phyloP scores from a whole-genome alignment of 129 eudicot species.

The Arctium minus region DNA sequence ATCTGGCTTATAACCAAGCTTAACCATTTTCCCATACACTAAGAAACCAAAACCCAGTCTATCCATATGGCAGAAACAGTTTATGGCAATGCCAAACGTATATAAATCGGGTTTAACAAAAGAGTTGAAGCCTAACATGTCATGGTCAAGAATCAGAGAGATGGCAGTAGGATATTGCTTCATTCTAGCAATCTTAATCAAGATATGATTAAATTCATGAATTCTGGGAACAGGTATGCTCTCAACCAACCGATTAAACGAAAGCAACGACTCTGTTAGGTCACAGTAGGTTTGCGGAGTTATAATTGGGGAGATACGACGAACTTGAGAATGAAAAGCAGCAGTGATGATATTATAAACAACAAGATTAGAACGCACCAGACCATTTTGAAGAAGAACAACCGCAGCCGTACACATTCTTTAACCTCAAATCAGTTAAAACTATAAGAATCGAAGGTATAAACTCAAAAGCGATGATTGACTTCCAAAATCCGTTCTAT shows the following conservation, averaged over 20 bases:
- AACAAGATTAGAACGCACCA: neutral
- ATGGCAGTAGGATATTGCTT: conserved; percentile 28
- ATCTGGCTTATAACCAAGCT: conserved; percentile 30
- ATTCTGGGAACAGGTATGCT: conserved; percentile 7
- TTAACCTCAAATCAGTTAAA: neutral
- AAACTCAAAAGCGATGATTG: neutral
- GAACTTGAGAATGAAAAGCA: neutral
- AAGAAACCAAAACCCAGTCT: conserved; percentile 26
- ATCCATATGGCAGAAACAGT: conserved; percentile 28
- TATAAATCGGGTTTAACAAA: conserved; percentile 16
- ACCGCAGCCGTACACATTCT: conserved; percentile 5
- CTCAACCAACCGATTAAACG: conserved; percentile 22
- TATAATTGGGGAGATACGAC: neutral
- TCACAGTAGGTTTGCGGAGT: conserved; percentile 6
- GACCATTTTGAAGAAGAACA: conserved; percentile 8
- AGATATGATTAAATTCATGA: conserved; percentile 10
- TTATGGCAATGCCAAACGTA: conserved; percentile 33
- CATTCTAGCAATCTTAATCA: conserved; percentile 22
- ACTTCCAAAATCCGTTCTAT: neutral
- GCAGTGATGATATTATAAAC: neutral
- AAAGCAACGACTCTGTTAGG: neutral
- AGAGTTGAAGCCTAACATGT: conserved; percentile 13
- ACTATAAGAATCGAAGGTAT: neutral
- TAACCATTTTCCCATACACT: conserved; percentile 26
- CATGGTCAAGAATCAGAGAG: conserved; percentile 18